Percentiles rank a stretch among this genome's conserved stretches.
phyloP scores from a whole-genome alignment of 2,329 filamentous ascomycete species.

The Fulvia fulva region DNA sequence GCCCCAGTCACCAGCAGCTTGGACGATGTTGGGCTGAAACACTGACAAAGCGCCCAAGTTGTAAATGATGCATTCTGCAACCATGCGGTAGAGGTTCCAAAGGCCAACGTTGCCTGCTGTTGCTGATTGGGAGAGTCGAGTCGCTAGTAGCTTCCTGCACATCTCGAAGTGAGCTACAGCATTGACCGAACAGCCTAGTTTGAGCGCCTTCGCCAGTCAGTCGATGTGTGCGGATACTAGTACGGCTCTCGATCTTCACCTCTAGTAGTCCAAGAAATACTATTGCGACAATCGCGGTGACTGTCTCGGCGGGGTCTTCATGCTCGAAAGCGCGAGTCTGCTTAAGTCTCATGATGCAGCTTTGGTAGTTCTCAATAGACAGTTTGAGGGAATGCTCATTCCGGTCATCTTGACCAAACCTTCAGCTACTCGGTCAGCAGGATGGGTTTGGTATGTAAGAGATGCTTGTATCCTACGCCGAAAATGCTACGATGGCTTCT shows the following conservation, averaged over 20 bases:
- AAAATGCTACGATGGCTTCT: constrained; percentile 18
- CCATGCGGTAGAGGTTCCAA: constrained; percentile 13
- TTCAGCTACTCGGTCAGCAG: background rate
- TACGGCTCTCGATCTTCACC: constrained; percentile 1
- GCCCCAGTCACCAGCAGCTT: constrained; percentile 8
- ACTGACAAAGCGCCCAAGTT: constrained; percentile 12
- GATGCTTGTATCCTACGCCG: constrained; percentile 4
- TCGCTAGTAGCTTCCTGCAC: constrained; percentile 11
- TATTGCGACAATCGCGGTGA: constrained; percentile 7
- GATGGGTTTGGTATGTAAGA: background rate
- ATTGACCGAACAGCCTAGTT: constrained; percentile 14
- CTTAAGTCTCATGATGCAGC: constrained; percentile 10
- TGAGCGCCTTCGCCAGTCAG: constrained; percentile 9
- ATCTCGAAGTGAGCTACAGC: constrained; percentile 17
- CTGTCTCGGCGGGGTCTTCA: constrained; percentile 4
- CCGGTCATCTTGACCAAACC: background rate
- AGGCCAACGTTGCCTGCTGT: background rate
- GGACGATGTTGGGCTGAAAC: background rate
- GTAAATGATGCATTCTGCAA: constrained; percentile 18
- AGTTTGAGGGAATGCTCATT: constrained; percentile 9
- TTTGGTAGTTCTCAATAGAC: constrained; percentile 15
- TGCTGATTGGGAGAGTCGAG: constrained; percentile 5
- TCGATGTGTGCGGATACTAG: background rate
- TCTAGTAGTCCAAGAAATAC: constrained; percentile 15
- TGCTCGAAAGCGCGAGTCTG: background rate